phyloP scores from a whole-genome alignment of 2,329 filamentous ascomycete genomes.

The Fusarium metavorans region DNA sequence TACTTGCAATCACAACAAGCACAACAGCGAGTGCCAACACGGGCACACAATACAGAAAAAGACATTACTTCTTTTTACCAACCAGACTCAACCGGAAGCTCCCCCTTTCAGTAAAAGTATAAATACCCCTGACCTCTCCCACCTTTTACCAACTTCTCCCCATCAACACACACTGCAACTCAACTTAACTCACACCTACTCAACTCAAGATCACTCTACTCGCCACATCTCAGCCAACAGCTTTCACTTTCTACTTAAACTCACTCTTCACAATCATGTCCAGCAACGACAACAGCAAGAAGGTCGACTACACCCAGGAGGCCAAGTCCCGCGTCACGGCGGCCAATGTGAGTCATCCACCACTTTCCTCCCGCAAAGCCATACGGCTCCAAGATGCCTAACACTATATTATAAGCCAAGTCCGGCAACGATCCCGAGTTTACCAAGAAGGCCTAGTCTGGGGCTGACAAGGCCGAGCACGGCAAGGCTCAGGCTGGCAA shows the following conservation, averaged over 20 bases:
- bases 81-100: background rate
- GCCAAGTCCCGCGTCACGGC: conserved; percentile 16
- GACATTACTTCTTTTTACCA: background rate
- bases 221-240: background rate
- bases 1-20: background rate
- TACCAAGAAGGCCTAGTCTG: conserved; percentile 3
- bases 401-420: conserved; percentile 2
- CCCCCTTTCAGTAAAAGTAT: conserved; percentile 2
- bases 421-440: conserved; percentile 11
- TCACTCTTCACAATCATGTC: conserved; percentile 18
- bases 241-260: background rate
- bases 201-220: background rate
- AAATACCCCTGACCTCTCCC: conserved; percentile 6
- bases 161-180: background rate
- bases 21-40: background rate
- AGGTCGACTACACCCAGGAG: conserved; percentile 9
- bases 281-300: background rate
- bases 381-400: background rate
- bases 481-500: background rate
- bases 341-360: background rate
- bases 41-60: background rate
- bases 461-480: conserved; percentile 2
- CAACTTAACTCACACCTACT: conserved; percentile 3
- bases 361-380: too few relatives aligned
- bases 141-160: background rate